These are phyloP conservation scores for Mycena citricolor DNA, from an alignment of 1,284 basidiomycete species.

Conservation along the genomic window DNA sequence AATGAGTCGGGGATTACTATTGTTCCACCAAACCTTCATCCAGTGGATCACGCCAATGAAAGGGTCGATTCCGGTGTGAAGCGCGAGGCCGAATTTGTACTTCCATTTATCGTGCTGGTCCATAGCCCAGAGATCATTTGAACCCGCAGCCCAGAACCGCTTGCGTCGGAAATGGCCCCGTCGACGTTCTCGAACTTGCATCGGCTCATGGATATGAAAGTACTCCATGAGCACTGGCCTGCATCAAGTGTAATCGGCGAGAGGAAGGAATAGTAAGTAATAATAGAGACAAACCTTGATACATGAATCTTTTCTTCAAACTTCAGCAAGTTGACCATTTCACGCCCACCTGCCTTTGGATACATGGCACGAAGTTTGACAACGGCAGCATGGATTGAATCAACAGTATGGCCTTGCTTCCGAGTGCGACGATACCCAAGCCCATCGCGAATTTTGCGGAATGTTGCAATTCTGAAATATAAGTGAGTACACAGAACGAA, in stretches of 20 bases:
- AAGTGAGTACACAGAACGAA: neutral
- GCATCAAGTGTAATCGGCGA: no score
- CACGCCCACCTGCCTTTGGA: slow-evolving; percentile 24
- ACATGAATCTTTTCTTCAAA: slow-evolving; percentile 22
- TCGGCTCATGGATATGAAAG: slow-evolving; percentile 21
- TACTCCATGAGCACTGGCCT: slow-evolving; percentile 17
- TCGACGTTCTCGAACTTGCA: slow-evolving; percentile 18
- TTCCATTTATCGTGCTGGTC: slow-evolving; percentile 41
- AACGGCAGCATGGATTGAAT: slow-evolving; percentile 21
- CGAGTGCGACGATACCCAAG: slow-evolving; percentile 2
- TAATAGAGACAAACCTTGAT: slow-evolving; percentile 15
- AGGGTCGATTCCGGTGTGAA: slow-evolving; percentile 38
- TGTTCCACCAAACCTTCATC: slow-evolving; percentile 43
- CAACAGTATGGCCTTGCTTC: slow-evolving; percentile 1
- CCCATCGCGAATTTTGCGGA: slow-evolving; percentile 4
- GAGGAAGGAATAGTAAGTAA: no score
- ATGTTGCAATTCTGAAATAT: neutral
- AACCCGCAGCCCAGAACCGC: slow-evolving; percentile 37
- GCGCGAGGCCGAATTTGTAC: slow-evolving; percentile 32
- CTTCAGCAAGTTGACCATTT: slow-evolving; percentile 23
- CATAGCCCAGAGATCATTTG: slow-evolving; percentile 35
- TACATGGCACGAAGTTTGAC: slow-evolving; percentile 18
- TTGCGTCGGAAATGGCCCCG: slow-evolving; percentile 26
- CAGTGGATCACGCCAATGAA: slow-evolving; percentile 33
- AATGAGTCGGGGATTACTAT: slow-evolving; percentile 38